Percentiles rank a stretch among this genome's conserved stretches.
Evolutionary conservation across 257 asterid species (phyloP).

Genomic region (Knoxia roxburghii): DNA sequence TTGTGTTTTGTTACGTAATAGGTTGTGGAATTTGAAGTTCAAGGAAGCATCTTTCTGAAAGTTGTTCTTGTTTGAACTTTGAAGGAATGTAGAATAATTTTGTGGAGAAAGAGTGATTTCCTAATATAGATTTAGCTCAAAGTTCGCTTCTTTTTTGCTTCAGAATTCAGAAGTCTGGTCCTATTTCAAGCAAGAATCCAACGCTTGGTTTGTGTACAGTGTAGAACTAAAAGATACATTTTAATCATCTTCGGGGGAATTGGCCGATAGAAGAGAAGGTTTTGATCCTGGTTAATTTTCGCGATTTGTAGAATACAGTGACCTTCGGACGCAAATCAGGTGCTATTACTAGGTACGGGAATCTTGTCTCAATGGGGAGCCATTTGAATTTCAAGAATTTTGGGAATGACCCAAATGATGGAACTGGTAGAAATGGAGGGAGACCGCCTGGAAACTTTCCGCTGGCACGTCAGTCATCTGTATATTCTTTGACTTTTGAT

Average conservation of each 20-base stretch:
- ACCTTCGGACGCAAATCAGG: constrained; percentile 23
- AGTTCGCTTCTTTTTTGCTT: background rate
- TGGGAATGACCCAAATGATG: constrained; percentile 37
- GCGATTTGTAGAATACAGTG: constrained; percentile 25
- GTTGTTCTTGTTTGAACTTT: background rate
- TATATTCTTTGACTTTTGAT: constrained; percentile 85
- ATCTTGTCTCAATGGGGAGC: constrained; percentile 48
- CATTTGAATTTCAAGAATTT: constrained; percentile 61
- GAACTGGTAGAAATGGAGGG: constrained; percentile 40
- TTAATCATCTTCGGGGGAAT: background rate
- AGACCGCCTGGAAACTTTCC: constrained; percentile 32
- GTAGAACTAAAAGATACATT: background rate
- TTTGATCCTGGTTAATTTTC: constrained; percentile 20
- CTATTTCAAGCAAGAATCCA: background rate
- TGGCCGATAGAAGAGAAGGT: background rate
- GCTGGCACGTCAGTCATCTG: constrained; percentile 60
- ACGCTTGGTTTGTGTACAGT: background rate
- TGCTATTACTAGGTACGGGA: constrained; percentile 3
- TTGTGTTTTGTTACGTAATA: background rate
- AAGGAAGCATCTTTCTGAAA: background rate
- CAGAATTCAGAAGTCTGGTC: no score
- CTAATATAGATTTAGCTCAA: background rate
- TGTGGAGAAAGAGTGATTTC: background rate
- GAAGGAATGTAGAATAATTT: constrained; percentile 1
- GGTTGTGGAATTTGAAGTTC: background rate